These are phyloP conservation scores for Saccharomycopsis sp. DNA, from an alignment of 805 yeast species.

Conservation along the genomic window DNA sequence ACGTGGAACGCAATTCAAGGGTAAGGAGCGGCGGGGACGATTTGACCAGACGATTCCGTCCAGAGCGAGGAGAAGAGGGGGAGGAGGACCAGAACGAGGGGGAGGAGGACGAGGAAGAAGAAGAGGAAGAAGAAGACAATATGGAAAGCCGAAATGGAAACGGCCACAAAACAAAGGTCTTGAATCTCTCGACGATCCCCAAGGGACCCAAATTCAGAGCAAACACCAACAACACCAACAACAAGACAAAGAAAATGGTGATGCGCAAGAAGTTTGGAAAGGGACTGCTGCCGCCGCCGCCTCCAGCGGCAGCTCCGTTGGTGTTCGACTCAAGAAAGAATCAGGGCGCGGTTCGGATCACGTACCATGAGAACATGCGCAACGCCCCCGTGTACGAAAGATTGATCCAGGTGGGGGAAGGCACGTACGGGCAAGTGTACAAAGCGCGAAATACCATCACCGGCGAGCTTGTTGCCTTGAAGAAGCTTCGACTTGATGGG, in stretches of 20 bases:
- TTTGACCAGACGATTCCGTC: too few species aligned
- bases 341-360: conserved; percentile 3
- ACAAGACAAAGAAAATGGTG: not conserved
- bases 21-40: too few species aligned
- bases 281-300: too few species aligned
- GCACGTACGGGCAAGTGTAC: conserved; percentile 94
- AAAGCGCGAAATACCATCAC: conserved; percentile 71
- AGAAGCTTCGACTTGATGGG: conserved; percentile 70
- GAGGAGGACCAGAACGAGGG: too few species aligned
- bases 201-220: conserved; percentile 20
- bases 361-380: conserved; percentile 11
- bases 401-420: conserved; percentile 93
- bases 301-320: too few species aligned
- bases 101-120: not conserved
- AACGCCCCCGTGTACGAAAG: conserved; percentile 42
- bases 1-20: too few species aligned
- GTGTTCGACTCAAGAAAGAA: too few species aligned
- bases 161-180: not conserved
- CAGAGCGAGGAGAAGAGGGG: too few species aligned
- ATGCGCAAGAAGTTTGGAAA: too few species aligned
- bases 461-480: conserved; percentile 71
- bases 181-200: conserved; percentile 16
- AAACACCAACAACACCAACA: not conserved
- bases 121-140: not conserved
- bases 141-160: too few species aligned